Evolutionary conservation across 2,329 filamentous ascomycete species (phyloP), one percentile per base, ranked within the genome.

Genomic region (Cytospora chrysosperma): DNA sequence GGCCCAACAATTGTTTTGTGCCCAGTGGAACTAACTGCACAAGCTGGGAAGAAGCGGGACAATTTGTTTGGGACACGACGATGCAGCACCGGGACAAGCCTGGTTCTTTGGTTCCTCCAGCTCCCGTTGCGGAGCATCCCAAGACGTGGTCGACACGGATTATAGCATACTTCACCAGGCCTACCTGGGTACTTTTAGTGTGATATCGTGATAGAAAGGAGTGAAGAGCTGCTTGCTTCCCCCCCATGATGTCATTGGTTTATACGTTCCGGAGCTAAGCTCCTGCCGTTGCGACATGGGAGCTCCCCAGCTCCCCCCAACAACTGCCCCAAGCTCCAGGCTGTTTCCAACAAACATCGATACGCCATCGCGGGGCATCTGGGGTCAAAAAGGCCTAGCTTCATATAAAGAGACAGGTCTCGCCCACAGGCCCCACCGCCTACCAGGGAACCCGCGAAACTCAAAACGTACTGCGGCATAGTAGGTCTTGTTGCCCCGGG

Each of bases 1-100:
- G 61, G 30, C 49, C 49, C 59, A 50, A 50, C 58, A 50, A 60
- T 47, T 24, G 43, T 47, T 21, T 24, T 47, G 43, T 47, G n/a
- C n/a, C 43, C 43, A 10, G 43, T 24, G 43, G 43, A 47, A 47
- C 43, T 24, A 21, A 21, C 43, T 24, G n/a, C 43, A 24, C 43
- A 47, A 47, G 43, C n/a, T 47, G 43, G 19, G 37, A 40, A 40
- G 17, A 40, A 40, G 37, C 37, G 37, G 37, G 37, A 40, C 37
- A 40, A 19, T n/a, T 47, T n/a, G 7, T 21, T 19, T 37, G 34
- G 28, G 28, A 30, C 28, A 30, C 28, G 9, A 34, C 10, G 10
- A 34, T 34, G 32, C 32, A 34, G 15, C 32, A 34, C 32, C 32
- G 32, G 32, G 32, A 13, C 28, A 34, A 34, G 32, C 32, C 32